A percentile compares a stretch with the other conserved stretches of the same genome.
Conservation (phyloP, 2,329 filamentous ascomycete genomes). For the Neophaeococcomyces aloes region DNA sequence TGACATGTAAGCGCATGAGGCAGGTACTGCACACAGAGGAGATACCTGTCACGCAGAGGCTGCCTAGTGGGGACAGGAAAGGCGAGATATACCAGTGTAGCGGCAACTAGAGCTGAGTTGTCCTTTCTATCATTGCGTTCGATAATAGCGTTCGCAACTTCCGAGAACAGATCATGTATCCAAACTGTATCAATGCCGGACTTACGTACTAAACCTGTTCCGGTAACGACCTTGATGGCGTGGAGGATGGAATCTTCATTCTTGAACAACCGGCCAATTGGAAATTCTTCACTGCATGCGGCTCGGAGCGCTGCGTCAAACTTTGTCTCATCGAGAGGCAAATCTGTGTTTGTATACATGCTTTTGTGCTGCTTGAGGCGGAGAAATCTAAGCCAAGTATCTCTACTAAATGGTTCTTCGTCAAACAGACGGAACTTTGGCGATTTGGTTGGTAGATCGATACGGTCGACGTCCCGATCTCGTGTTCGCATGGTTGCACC, state of each 20-base stretch:
- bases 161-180: conserved; percentile 8
- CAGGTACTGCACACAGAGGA: background rate
- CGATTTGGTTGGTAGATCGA: too few relatives aligned
- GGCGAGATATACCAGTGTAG: conserved; percentile 4
- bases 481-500: background rate
- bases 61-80: background rate
- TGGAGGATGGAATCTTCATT: background rate
- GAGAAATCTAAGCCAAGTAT: too few relatives aligned
- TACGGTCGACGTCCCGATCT: background rate
- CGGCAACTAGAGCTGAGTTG: background rate
- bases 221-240: background rate
- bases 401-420: too few relatives aligned
- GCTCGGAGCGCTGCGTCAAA: background rate
- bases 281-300: background rate
- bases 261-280: conserved; percentile 4
- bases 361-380: too few relatives aligned
- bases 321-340: background rate
- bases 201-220: background rate
- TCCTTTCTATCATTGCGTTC: background rate
- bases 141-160: conserved; percentile 3
- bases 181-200: background rate
- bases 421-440: background rate
- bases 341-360: too few relatives aligned
- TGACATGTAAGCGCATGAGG: conserved; percentile 1
- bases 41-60: background rate